Percentiles rank a stretch among this genome's conserved stretches.
Conservation (phyloP, 768 basidiomycete species). For the Tylopilus subfusipes region DNA sequence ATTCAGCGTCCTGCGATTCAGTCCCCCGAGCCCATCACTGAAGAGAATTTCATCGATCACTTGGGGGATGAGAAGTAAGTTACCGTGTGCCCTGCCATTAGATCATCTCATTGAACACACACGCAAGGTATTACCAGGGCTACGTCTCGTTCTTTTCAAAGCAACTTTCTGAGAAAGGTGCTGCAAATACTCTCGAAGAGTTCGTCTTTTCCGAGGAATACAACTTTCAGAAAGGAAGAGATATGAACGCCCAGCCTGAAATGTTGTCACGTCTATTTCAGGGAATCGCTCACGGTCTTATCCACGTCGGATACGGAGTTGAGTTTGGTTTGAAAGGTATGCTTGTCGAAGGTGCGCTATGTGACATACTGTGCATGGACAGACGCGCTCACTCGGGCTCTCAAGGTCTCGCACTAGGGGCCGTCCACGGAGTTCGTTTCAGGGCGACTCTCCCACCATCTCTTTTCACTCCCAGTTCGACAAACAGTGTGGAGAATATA, state of each 20-base stretch:
- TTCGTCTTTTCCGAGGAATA: conserved; percentile 32
- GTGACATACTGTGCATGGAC: not conserved
- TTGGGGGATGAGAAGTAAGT: conserved; percentile 28
- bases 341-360: conserved; percentile 52
- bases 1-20: conserved; percentile 24
- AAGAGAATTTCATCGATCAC: conserved; percentile 23
- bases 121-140: conserved; percentile 23
- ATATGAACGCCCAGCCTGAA: conserved; percentile 34
- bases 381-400: not conserved
- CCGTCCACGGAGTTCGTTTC: conserved; percentile 33
- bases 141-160: conserved; percentile 28
- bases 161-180: conserved; percentile 17
- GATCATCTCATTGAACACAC: not conserved
- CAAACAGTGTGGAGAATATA: not conserved
- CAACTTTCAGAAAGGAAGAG: conserved; percentile 18
- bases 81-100: not conserved
- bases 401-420: conserved; percentile 24
- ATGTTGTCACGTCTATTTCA: conserved; percentile 51
- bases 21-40: conserved; percentile 24
- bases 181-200: conserved; percentile 17
- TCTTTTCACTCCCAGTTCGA: conserved; percentile 3
- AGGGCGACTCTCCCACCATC: conserved; percentile 29
- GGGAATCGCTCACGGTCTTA: conserved; percentile 58
- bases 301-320: conserved; percentile 57
- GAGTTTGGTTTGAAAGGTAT: conserved; percentile 65